Evolutionary conservation across 148 eudicot species (phyloP).

Genomic region (Chenopodium album): DNA sequence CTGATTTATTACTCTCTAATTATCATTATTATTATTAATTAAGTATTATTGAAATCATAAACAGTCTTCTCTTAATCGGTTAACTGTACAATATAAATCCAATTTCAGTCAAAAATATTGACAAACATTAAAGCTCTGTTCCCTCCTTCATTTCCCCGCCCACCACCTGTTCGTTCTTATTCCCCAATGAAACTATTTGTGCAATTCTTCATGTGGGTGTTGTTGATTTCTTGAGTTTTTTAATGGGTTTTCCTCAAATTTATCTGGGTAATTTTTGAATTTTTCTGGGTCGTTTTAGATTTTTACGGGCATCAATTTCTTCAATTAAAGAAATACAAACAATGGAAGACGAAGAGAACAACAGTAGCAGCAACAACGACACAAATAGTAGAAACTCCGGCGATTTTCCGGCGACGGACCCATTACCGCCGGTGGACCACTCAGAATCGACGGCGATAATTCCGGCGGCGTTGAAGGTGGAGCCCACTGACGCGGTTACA

Average conservation of each 20-base stretch:
- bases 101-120: constrained; percentile 12
- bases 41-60: background rate
- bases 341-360: constrained; percentile 20
- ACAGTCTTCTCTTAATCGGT: constrained; percentile 13
- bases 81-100: constrained; percentile 10
- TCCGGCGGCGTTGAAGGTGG: constrained; percentile 40
- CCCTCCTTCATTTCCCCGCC: background rate
- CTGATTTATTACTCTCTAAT: background rate
- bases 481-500: constrained; percentile 42
- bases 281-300: constrained; percentile 8
- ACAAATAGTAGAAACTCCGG: background rate
- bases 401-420: constrained; percentile 29
- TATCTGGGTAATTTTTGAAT: constrained; percentile 9
- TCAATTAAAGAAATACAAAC: background rate
- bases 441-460: constrained; percentile 2
- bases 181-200: background rate
- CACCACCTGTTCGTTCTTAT: background rate
- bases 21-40: background rate
- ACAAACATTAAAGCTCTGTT: constrained; percentile 7
- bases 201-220: background rate
- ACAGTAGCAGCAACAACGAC: constrained; percentile 19
- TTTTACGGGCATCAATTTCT: background rate
- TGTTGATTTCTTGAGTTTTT: background rate
- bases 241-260: constrained; percentile 20
- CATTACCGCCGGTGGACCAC: constrained; percentile 1